phyloP scores from a whole-genome alignment of 306 rosid species.

The Cicer cuneatum region DNA sequence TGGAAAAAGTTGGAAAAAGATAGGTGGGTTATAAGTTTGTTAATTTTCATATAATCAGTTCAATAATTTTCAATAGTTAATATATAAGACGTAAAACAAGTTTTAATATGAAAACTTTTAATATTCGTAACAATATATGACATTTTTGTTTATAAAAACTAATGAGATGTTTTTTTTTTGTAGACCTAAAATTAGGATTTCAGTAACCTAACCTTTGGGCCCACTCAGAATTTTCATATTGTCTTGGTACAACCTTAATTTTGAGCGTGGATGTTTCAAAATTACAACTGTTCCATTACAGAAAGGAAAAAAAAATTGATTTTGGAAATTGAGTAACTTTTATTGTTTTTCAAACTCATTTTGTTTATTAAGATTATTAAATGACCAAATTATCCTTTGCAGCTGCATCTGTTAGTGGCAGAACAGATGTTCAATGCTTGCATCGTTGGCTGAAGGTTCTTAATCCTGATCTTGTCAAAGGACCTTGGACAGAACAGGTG shows the following conservation, averaged over 20 bases:
- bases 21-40: slow-evolving; percentile 39
- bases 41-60: too few species aligned
- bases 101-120: too few species aligned
- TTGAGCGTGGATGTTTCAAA: too few species aligned
- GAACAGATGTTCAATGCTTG: slow-evolving; percentile 60
- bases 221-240: background rate
- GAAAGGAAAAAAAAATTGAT: background rate
- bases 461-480: slow-evolving; percentile 61
- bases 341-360: background rate
- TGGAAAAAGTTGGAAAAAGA: slow-evolving; percentile 56
- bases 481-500: slow-evolving; percentile 63
- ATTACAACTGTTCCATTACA: background rate
- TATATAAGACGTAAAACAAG: too few species aligned
- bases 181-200: too few species aligned
- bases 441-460: slow-evolving; percentile 71
- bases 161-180: too few species aligned
- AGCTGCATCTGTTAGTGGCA: slow-evolving; percentile 50
- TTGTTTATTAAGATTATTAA: background rate
- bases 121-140: too few species aligned
- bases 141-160: too few species aligned
- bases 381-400: slow-evolving; percentile 16
- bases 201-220: too few species aligned
- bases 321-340: background rate
- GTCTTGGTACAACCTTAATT: too few species aligned
- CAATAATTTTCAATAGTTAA: too few species aligned